Evolutionary conservation across 2,329 filamentous ascomycete species (phyloP).

Genomic region (Monosporascus sp.): DNA sequence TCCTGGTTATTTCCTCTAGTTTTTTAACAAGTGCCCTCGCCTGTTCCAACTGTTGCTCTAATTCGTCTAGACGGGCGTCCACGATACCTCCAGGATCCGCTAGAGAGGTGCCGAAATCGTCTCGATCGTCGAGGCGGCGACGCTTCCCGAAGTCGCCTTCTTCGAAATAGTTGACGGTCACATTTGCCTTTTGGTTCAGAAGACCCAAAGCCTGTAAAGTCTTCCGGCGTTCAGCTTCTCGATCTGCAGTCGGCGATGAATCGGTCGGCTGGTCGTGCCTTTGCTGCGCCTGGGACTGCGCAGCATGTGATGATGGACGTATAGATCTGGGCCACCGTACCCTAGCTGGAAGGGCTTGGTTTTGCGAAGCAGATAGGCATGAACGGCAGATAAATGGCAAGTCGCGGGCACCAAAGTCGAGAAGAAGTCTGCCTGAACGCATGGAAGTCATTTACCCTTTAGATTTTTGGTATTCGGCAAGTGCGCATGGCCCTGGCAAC

Average conservation of each 20-base stretch:
- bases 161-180: constrained; percentile 43
- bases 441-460: constrained; percentile 13
- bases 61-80: constrained; percentile 30
- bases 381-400: constrained; percentile 25
- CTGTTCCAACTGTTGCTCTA: constrained; percentile 33
- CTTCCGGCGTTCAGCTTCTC: constrained; percentile 24
- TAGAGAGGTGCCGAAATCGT: constrained; percentile 37
- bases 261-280: constrained; percentile 7
- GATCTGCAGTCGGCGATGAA: constrained; percentile 7
- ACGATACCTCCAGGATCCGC: constrained; percentile 31
- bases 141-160: constrained; percentile 35
- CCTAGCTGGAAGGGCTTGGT: constrained; percentile 7
- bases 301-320: constrained; percentile 19
- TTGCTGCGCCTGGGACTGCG: constrained; percentile 6
- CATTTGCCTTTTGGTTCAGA: constrained; percentile 14
- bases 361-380: constrained; percentile 21
- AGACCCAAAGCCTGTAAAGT: constrained; percentile 24
- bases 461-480: neutral
- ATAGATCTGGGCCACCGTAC: constrained; percentile 17
- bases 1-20: constrained; percentile 22
- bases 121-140: constrained; percentile 32
- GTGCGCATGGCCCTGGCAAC: neutral
- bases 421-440: constrained; percentile 18
- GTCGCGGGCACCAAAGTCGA: constrained; percentile 19
- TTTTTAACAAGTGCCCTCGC: constrained; percentile 18